Base-by-base conservation (phyloP, 1,139 yeast species). In the Protomyces inouyei region DNA sequence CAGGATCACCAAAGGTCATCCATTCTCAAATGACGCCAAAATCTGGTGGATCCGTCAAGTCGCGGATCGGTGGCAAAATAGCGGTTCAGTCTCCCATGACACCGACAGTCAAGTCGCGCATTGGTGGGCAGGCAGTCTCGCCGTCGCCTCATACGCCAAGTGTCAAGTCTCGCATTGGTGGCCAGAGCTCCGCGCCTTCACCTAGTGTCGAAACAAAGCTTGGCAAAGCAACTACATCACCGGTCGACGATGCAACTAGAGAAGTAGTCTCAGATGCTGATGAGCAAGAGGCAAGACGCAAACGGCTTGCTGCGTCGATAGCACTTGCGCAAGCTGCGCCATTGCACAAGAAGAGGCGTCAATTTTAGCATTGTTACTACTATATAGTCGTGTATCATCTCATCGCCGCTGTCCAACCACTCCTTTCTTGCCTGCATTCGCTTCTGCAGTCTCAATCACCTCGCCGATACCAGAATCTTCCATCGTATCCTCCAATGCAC, bases 391-490 rank as follows among this genome's bases (percentile, higher is more conserved):
- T 14, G 43, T 9, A 37, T 37, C 16, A 3, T 28, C 54, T 16
- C 25, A 57, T 35, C 61, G 52, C 25, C 63, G 63, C 53, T 52
- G 53, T 14, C 63, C 63, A 28, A 59, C 63, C 40, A 59, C 63
- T 9, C 63, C 63, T 52, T 59, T 59, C 57, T 59, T 55, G 16
- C 54, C 57, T 8, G 61, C 61, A 9, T 52, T 46, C 4, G 88
- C 96, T 71, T 83, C 84, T 8, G 63, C 57, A 9, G 57, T 55
- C 72, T 91, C 97, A n/a, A 93, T 78, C 52, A 92, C 86, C 68
- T 89, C 96, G 28, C 89, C 96, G 67, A 91, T 93, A 65, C 96
- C 97, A 63, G 96, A 73, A 70, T 90, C 96, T 76, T 92, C 98
- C 73, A 89, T 77, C 72, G 84, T 84, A 71, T 92, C 98, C 76